Conservation (phyloP, 176 grass and related monocot genomes). For the Alopecurus myosuroides region DNA sequence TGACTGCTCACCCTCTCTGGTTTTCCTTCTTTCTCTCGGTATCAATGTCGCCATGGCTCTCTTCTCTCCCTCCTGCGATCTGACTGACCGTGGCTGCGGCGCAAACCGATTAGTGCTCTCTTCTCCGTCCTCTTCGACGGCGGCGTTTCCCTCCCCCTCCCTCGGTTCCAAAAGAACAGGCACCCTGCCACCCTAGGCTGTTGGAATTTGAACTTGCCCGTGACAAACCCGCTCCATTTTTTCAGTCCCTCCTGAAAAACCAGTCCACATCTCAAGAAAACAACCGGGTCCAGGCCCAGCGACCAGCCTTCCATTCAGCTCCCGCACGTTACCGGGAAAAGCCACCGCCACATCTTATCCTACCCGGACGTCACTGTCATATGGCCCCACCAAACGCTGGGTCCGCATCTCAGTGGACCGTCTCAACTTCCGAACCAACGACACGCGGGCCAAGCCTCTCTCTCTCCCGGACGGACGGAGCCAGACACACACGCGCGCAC, state of each 20-base stretch:
- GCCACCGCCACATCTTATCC: background rate
- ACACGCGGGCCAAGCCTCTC: background rate
- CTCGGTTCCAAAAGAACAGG: too few species aligned
- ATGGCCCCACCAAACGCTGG: accelerated
- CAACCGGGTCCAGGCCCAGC: background rate
- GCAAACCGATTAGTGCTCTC: too few species aligned
- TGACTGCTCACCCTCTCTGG: too few species aligned
- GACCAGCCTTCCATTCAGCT: conserved; percentile 15
- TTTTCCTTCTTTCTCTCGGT: too few species aligned
- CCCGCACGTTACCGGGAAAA: background rate
- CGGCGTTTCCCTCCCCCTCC: too few species aligned
- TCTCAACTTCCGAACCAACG: background rate
- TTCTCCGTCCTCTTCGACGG: too few species aligned
- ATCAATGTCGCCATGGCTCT: too few species aligned
- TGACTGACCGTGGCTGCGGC: too few species aligned
- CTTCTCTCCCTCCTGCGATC: too few species aligned
- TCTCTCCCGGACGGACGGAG: background rate
- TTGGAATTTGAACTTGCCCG: too few species aligned
- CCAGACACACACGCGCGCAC: background rate
- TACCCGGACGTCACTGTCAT: background rate
- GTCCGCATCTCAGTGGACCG: background rate
- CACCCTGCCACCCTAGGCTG: too few species aligned
- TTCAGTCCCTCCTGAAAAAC: background rate
- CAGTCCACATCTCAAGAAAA: background rate
- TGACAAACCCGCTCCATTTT: background rate